Percentiles rank a stretch among this genome's conserved stretches.
Conservation (phyloP, 305 asterid genomes). For the Solanum hybrid region DNA sequence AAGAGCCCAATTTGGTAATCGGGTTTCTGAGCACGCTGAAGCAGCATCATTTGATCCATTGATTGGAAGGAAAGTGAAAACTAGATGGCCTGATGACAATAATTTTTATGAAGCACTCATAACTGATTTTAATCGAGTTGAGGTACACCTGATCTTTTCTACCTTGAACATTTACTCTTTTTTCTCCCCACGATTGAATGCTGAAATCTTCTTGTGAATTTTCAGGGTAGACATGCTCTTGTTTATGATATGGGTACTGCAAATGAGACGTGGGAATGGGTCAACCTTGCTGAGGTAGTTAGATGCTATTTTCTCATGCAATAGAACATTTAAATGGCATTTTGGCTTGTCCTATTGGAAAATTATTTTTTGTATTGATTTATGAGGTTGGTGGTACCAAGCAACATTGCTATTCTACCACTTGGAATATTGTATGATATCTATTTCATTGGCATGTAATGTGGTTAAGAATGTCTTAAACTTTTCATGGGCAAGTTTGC, state of each 20-base stretch:
- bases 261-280: constrained; percentile 65
- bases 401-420: background rate
- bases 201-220: constrained; percentile 12
- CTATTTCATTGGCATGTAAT: background rate
- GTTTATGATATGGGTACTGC: constrained; percentile 53
- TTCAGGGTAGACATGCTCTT: constrained; percentile 63
- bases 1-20: constrained; percentile 62
- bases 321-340: background rate
- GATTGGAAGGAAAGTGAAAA: constrained; percentile 78
- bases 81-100: constrained; percentile 90
- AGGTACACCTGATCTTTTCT: constrained; percentile 33
- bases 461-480: background rate
- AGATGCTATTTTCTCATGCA: constrained; percentile 4
- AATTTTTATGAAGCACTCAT: constrained; percentile 83
- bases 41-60: constrained; percentile 45
- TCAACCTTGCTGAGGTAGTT: constrained; percentile 66
- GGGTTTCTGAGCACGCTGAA: constrained; percentile 46
- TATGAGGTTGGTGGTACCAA: background rate
- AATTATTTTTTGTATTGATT: background rate
- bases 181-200: constrained; percentile 1
- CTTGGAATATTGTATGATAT: background rate
- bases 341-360: background rate
- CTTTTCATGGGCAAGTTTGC: background rate
- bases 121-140: constrained; percentile 50
- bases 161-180: constrained; percentile 8